A percentile compares a stretch with the other conserved stretches of the same genome.
Conservation (phyloP, 2,329 filamentous ascomycete species). For the Clonostachys rosea region DNA sequence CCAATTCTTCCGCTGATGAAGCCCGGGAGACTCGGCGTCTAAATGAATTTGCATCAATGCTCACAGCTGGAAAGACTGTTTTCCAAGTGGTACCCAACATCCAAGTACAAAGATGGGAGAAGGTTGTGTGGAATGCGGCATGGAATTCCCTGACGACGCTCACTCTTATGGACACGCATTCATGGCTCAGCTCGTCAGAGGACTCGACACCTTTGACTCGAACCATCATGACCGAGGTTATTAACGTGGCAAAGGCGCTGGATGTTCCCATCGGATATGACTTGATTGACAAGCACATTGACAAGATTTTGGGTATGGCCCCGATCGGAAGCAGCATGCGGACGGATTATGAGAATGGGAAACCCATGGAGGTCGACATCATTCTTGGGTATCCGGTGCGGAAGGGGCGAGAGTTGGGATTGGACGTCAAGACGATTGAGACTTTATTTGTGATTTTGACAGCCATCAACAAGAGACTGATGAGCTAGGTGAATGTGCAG, state of each 20-base stretch:
- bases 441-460: conserved; percentile 41
- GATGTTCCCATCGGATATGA: conserved; percentile 38
- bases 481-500: not conserved
- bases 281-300: conserved; percentile 40
- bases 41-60: conserved; percentile 28
- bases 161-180: conserved; percentile 44
- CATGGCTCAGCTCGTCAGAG: conserved; percentile 37
- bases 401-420: conserved; percentile 56
- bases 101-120: conserved; percentile 53
- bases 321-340: conserved; percentile 54
- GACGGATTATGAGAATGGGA: conserved; percentile 62
- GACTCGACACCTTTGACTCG: conserved; percentile 43
- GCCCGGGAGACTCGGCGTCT: conserved; percentile 28
- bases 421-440: conserved; percentile 62
- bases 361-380: conserved; percentile 66
- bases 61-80: conserved; percentile 34
- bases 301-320: conserved; percentile 27
- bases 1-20: conserved; percentile 21
- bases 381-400: conserved; percentile 67
- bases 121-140: conserved; percentile 55
- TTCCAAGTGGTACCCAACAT: conserved; percentile 47
- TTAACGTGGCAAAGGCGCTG: conserved; percentile 50
- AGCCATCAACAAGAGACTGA: conserved; percentile 1
- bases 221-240: conserved; percentile 46
- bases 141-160: conserved; percentile 59